phyloP scores from a whole-genome alignment of 169 alveolate species.

The Plasmodium cynomolgi region DNA sequence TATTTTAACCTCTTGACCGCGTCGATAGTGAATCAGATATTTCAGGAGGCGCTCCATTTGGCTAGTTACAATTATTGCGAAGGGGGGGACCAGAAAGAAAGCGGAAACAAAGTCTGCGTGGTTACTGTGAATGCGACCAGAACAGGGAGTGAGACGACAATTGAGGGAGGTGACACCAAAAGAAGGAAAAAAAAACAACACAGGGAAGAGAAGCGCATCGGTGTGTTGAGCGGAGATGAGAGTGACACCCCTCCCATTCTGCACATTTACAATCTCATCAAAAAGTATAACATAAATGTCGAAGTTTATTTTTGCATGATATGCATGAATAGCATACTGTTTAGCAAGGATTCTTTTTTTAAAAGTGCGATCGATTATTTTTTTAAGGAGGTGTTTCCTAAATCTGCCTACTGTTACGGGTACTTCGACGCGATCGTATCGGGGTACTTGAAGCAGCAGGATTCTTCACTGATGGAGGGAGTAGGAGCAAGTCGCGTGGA shows the following conservation, averaged over 20 bases:
- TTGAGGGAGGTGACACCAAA: background rate
- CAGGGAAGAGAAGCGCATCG: background rate
- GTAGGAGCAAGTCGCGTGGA: background rate
- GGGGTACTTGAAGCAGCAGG: conserved; percentile 16
- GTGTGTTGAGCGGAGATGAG: background rate
- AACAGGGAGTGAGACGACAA: background rate
- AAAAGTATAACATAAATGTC: conserved; percentile 20
- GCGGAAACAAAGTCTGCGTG: background rate
- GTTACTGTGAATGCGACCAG: background rate
- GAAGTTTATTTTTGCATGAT: conserved; percentile 66
- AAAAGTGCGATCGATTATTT: conserved; percentile 55
- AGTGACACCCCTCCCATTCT: background rate
- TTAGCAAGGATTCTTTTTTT: conserved; percentile 58
- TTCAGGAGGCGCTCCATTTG: conserved; percentile 33
- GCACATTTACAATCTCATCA: conserved; percentile 21
- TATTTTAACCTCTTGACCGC: conserved; percentile 34
- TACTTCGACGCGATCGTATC: conserved; percentile 13
- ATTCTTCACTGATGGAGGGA: background rate
- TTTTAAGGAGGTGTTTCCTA: conserved; percentile 27
- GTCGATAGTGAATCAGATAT: conserved; percentile 43
- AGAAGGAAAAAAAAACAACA: background rate
- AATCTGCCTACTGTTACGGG: conserved; percentile 6
- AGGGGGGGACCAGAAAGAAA: background rate
- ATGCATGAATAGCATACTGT: conserved; percentile 53
- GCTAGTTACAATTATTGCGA: conserved; percentile 3